Evolutionary conservation across 192 early-diverging fungal genomes (phyloP).

Genomic region (Rhizoclosmatium globosum): DNA sequence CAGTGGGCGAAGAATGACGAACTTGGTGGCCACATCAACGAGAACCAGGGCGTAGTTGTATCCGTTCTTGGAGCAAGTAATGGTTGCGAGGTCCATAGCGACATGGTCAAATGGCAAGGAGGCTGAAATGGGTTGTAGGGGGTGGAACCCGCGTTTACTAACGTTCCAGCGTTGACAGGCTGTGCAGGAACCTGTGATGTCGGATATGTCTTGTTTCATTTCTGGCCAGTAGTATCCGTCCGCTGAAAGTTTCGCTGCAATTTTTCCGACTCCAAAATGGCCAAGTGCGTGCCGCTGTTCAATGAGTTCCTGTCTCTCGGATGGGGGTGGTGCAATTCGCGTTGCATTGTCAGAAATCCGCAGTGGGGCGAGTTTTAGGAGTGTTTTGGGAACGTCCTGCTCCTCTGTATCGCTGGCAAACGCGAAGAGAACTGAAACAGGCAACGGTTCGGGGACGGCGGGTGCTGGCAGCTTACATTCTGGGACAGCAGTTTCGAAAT

Average conservation of each 20-base stretch:
- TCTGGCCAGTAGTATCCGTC: neutral
- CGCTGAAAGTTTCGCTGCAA: neutral
- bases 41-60: neutral
- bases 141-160: neutral
- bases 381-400: neutral
- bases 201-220: neutral
- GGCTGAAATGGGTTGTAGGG: neutral
- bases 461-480: neutral
- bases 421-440: neutral
- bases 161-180: slow-evolving; percentile 2
- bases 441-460: neutral
- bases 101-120: slow-evolving; percentile 13
- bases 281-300: neutral
- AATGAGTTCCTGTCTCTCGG: neutral
- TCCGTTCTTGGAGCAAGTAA: neutral
- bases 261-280: slow-evolving; percentile 1
- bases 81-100: neutral
- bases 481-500: neutral
- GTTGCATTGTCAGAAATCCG: neutral
- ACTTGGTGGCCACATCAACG: neutral
- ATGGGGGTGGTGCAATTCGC: neutral
- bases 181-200: neutral
- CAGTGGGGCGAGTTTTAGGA: neutral
- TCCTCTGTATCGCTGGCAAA: neutral
- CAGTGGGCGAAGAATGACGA: neutral